Evolutionary conservation across 2,329 filamentous ascomycete species (phyloP).

Genomic region (Aspergillus felis): DNA sequence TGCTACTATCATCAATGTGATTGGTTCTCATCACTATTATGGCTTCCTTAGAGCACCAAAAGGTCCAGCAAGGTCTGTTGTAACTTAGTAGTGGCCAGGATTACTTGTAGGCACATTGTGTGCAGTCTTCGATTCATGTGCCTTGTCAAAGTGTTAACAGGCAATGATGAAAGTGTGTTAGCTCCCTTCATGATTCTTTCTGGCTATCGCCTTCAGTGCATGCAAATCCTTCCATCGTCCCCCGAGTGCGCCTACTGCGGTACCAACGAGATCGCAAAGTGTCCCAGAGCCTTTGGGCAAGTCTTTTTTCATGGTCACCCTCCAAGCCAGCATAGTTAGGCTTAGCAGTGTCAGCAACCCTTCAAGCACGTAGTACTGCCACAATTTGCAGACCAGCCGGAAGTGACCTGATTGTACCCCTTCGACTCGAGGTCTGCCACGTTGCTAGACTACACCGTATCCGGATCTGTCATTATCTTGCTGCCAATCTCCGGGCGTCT

Average conservation of each 20-base stretch:
- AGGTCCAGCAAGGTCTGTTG: background rate
- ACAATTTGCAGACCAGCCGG: slow-evolving; percentile 12
- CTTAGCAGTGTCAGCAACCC: slow-evolving; percentile 3
- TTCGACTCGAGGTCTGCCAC: slow-evolving; percentile 20
- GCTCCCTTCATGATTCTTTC: background rate
- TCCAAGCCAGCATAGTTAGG: background rate
- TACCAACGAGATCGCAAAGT: background rate
- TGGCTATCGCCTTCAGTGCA: background rate
- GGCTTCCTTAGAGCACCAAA: background rate
- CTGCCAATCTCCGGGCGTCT: background rate
- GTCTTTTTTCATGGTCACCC: background rate
- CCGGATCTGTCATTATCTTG: slow-evolving; percentile 5
- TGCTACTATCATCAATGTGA: background rate
- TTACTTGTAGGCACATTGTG: too few relatives aligned
- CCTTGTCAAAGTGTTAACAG: background rate
- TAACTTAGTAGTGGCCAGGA: background rate
- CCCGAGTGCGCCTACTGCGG: background rate
- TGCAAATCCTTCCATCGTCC: background rate
- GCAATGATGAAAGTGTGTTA: background rate
- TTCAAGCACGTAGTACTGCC: slow-evolving; percentile 1
- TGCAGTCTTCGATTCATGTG: background rate
- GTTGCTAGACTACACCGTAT: slow-evolving; percentile 20
- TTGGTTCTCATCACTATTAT: background rate
- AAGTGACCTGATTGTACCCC: slow-evolving; percentile 8
- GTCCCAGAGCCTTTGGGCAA: background rate